phyloP scores from a whole-genome alignment of 2,329 filamentous ascomycete species.

The Fusarium veterinarium region DNA sequence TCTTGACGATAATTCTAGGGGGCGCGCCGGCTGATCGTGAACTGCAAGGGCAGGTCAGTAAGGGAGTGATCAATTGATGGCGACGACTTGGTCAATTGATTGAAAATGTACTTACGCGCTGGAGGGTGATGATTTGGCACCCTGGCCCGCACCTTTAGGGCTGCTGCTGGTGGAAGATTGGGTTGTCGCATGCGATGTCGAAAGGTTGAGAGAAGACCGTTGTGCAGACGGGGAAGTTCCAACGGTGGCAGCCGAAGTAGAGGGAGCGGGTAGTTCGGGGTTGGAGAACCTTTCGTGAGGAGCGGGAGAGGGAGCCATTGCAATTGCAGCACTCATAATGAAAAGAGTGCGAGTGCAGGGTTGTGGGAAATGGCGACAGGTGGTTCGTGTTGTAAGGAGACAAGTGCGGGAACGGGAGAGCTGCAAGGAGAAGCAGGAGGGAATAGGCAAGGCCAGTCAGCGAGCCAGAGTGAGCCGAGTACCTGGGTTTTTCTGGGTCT shows the following conservation, averaged over 20 bases:
- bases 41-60: constrained; percentile 27
- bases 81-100: background rate
- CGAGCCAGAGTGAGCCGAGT: constrained; percentile 34
- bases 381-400: constrained; percentile 33
- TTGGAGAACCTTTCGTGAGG: constrained; percentile 72
- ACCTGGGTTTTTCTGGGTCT: constrained; percentile 43
- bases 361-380: constrained; percentile 29
- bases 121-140: constrained; percentile 66
- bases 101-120: constrained; percentile 64
- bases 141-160: constrained; percentile 56
- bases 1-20: constrained; percentile 94
- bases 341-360: constrained; percentile 34
- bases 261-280: constrained; percentile 59
- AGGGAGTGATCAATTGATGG: constrained; percentile 15
- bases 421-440: constrained; percentile 32
- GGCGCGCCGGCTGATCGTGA: constrained; percentile 53
- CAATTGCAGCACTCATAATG: constrained; percentile 75
- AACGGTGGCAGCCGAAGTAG: constrained; percentile 49
- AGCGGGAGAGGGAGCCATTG: constrained; percentile 76
- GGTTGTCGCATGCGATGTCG: constrained; percentile 56
- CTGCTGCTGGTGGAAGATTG: constrained; percentile 66
- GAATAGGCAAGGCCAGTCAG: constrained; percentile 28
- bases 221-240: constrained; percentile 59
- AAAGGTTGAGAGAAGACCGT: constrained; percentile 51
- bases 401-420: constrained; percentile 7